Evolutionary conservation across 1,284 basidiomycete genomes (phyloP), one percentile per base, ranked within the genome.

Genomic region (Pholiota adiposa): DNA sequence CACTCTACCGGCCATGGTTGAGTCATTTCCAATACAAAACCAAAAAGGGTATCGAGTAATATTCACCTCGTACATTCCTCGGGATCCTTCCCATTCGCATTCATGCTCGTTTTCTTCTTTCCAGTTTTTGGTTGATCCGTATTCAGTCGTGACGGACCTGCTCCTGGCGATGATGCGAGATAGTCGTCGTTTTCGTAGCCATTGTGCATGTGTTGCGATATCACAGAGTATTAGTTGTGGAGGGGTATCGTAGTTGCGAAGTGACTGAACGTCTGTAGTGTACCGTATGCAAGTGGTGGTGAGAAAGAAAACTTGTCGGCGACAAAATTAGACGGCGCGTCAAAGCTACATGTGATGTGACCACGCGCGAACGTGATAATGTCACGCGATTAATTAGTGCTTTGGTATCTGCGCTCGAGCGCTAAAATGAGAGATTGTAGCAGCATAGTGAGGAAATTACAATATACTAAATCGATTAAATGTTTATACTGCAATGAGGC

Each of bases 41-140:
- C 4, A 27, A 29, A 48, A 9, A 3, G 6, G 12, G 12, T 16
- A 14, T 38, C 3, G 16, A 38, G 12, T 38, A 16, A 7, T 16
- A 38, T 16, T 9, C 36, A 38, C 36, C 36, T 38, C 16, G 14
- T 61, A 54, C 66, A 67, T 18, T 63, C 58, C 18, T 59, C 58
- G 7, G 56, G 33, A 44, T 61, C 61, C 8, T 58, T 53, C 16
- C 9, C 25, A 25, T 27, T 27, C 12, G 12, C 38, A 25, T 27
- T 12, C n/a, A 43, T 2, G 19, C 19, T 21, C 14, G 46, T 11
- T 31, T 25, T 29, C 46, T 48, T 31, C 19, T 31, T 31, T 34
- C 18, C 16, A 19, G 18, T 8, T 6, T 31, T 29, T 34, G 12
- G 48, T 31, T 23, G 31, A 21, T 34, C 33, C 12, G 48, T n/a